A percentile compares a stretch with the other conserved stretches of the same genome.
phyloP scores from a whole-genome alignment of 2,329 filamentous ascomycete genomes.

The Cercospora brassicicola region DNA sequence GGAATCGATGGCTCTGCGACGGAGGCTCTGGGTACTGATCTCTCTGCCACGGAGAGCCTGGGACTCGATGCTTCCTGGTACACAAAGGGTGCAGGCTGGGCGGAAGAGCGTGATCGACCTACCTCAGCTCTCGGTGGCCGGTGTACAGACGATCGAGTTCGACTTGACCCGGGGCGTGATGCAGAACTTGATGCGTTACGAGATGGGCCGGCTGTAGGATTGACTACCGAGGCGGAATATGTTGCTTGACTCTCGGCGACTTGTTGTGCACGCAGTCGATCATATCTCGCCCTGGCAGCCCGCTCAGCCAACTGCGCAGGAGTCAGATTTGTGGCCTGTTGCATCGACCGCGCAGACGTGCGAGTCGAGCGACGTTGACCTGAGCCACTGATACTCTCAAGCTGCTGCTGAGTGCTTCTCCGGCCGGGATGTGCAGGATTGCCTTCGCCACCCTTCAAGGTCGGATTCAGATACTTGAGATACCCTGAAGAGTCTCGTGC shows the following conservation, averaged over 20 bases:
- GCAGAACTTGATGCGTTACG: not conserved
- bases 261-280: not conserved
- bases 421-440: not conserved
- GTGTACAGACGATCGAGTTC: not conserved
- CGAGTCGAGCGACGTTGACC: not conserved
- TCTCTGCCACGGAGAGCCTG: too few species aligned
- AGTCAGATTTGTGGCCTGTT: not conserved
- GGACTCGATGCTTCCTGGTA: not conserved
- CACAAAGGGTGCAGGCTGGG: not conserved
- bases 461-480: not conserved
- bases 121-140: not conserved
- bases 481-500: not conserved
- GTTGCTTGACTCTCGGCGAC: not conserved
- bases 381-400: not conserved
- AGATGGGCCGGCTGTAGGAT: not conserved
- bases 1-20: not conserved
- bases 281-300: not conserved
- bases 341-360: not conserved
- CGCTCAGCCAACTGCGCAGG: not conserved
- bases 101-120: not conserved
- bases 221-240: not conserved
- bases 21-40: not conserved
- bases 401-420: conserved; percentile 1
- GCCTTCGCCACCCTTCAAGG: not conserved
- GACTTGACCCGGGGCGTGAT: not conserved